These are phyloP conservation scores for Russula lepida DNA, from an alignment of 768 basidiomycete species.

Conservation along the genomic window DNA sequence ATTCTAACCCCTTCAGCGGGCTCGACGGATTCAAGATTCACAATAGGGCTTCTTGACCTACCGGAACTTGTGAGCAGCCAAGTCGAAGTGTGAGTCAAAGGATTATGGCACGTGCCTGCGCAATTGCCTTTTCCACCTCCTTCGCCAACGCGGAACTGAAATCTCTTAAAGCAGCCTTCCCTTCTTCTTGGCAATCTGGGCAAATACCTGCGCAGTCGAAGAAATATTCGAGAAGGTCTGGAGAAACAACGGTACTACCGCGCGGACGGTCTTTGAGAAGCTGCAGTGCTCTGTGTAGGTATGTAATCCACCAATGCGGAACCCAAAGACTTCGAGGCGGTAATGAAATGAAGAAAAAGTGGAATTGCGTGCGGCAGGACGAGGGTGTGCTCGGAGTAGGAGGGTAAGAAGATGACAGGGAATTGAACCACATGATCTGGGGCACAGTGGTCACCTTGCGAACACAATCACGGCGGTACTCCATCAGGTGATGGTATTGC, in stretches of 20 bases:
- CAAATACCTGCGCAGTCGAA: background rate
- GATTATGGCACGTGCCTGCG: slow-evolving; percentile 1
- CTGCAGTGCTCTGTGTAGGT: slow-evolving; percentile 9
- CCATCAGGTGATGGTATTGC: slow-evolving; percentile 12
- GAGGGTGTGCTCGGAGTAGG: slow-evolving; percentile 5
- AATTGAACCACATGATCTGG: slow-evolving; percentile 13
- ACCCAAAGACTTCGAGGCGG: slow-evolving; percentile 17
- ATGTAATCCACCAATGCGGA: slow-evolving; percentile 17
- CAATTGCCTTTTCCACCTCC: slow-evolving; percentile 15
- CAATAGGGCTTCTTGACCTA: slow-evolving; percentile 18
- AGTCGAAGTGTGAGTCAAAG: background rate
- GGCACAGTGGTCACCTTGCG: slow-evolving; percentile 9
- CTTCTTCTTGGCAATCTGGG: slow-evolving; percentile 16
- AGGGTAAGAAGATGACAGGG: slow-evolving; percentile 4
- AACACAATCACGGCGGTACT: slow-evolving; percentile 14
- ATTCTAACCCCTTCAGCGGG: background rate
- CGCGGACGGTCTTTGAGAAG: slow-evolving; percentile 15
- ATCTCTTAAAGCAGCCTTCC: slow-evolving; percentile 8
- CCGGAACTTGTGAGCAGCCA: background rate
- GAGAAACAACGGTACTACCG: slow-evolving; percentile 8
- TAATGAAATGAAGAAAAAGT: slow-evolving; percentile 15
- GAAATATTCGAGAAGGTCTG: slow-evolving; percentile 11
- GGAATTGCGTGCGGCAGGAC: slow-evolving; percentile 16
- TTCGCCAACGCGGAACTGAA: slow-evolving; percentile 12
- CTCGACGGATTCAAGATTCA: background rate